Percentiles rank a stretch among this genome's conserved stretches.
phyloP scores from a whole-genome alignment of 805 yeast genomes.

The Metschnikowia aberdeeniae region DNA sequence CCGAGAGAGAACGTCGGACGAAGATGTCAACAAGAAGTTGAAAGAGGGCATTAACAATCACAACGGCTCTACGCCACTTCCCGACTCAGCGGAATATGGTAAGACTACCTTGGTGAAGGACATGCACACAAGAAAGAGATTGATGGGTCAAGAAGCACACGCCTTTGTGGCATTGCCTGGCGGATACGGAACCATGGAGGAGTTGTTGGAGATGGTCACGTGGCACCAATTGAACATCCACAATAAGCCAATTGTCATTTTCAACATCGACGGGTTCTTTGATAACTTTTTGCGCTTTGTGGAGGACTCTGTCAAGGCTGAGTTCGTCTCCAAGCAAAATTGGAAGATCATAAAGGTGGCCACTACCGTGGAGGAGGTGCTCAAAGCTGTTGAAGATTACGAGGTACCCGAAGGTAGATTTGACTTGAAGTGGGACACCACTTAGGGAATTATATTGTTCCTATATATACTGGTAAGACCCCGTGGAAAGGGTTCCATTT shows the following conservation, averaged over 20 bases:
- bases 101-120: slow-evolving; percentile 76
- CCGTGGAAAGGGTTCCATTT: neutral
- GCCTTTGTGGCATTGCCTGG: slow-evolving; percentile 91
- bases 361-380: slow-evolving; percentile 61
- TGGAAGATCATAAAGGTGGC: slow-evolving; percentile 69
- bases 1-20: slow-evolving; percentile 55
- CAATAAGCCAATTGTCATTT: slow-evolving; percentile 70
- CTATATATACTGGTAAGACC: neutral
- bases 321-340: slow-evolving; percentile 66
- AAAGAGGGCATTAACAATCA: slow-evolving; percentile 56
- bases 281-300: slow-evolving; percentile 65
- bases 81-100: slow-evolving; percentile 60
- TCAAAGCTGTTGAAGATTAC: slow-evolving; percentile 57
- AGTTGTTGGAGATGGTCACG: slow-evolving; percentile 83
- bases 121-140: slow-evolving; percentile 83
- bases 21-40: slow-evolving; percentile 44
- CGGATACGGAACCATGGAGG: slow-evolving; percentile 88
- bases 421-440: slow-evolving; percentile 61
- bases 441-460: slow-evolving; percentile 8
- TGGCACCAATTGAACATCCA: slow-evolving; percentile 91
- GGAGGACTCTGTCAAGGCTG: slow-evolving; percentile 52
- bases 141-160: slow-evolving; percentile 84
- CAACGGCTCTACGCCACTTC: slow-evolving; percentile 62
- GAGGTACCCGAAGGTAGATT: slow-evolving; percentile 69
- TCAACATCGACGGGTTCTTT: slow-evolving; percentile 77